Evolutionary conservation across 257 asterid genomes (phyloP).

Genomic region (Solanum bulbocastanum): DNA sequence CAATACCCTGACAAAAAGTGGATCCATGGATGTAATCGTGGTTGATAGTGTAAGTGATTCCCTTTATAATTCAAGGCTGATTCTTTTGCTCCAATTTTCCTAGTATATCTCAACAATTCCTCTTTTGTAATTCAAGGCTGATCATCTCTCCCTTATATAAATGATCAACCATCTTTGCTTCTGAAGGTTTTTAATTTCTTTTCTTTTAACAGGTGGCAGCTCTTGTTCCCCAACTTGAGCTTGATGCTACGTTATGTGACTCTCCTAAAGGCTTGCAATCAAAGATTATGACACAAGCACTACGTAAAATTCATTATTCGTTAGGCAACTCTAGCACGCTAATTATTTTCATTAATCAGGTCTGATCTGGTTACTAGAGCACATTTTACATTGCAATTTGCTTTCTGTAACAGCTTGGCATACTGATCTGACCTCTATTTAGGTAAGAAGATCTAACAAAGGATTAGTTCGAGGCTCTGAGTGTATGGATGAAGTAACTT

Average conservation of each 20-base stretch:
- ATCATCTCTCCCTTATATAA: background rate
- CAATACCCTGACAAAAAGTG: constrained; percentile 85
- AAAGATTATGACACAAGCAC: constrained; percentile 79
- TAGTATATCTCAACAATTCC: background rate
- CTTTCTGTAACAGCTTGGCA: background rate
- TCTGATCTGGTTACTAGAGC: constrained; percentile 14
- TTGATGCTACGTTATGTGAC: constrained; percentile 40
- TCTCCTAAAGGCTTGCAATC: constrained; percentile 46
- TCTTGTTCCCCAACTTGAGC: constrained; percentile 75
- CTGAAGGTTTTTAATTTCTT: background rate
- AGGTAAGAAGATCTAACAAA: constrained; percentile 65
- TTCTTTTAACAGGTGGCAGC: constrained; percentile 84
- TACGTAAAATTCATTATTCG: constrained; percentile 75
- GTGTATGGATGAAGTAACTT: constrained; percentile 68
- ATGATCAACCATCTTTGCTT: background rate
- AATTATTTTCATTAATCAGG: constrained; percentile 90
- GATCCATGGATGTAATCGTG: constrained; percentile 76
- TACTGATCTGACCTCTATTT: background rate
- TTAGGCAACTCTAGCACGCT: constrained; percentile 73
- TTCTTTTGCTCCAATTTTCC: background rate
- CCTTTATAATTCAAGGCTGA: background rate
- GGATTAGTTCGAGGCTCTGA: constrained; percentile 36
- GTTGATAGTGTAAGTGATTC: constrained; percentile 82
- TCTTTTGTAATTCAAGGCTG: background rate
- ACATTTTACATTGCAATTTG: background rate